Percentiles rank a stretch among this genome's conserved stretches.
phyloP scores from a whole-genome alignment of 192 early-diverging fungal genomes.

The Coemansia sp. region DNA sequence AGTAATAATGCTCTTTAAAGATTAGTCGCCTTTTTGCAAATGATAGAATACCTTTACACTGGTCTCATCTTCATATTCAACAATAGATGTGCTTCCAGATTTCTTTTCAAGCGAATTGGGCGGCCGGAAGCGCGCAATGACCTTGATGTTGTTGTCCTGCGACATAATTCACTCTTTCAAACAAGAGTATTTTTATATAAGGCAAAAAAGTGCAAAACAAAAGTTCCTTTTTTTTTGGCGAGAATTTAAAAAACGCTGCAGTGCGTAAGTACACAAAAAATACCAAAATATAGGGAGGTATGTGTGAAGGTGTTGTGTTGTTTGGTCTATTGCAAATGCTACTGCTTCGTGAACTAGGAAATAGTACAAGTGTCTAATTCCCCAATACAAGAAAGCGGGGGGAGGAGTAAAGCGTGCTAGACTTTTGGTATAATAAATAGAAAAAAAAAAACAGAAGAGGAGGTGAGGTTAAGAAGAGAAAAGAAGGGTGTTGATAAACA shows the following conservation, averaged over 20 bases:
- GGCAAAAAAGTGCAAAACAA: not conserved
- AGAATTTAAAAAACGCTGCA: not conserved
- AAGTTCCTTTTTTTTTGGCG: not conserved
- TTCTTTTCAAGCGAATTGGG: slow-evolving; percentile 88
- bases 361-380: not conserved
- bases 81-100: slow-evolving; percentile 86
- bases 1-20: not conserved
- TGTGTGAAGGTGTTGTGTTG: not conserved
- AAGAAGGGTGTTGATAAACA: not conserved
- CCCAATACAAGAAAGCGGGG: not conserved
- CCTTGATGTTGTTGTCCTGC: slow-evolving; percentile 85
- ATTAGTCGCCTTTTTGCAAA: not conserved
- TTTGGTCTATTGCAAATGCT: not conserved
- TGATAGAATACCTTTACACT: slow-evolving; percentile 39
- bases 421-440: not conserved
- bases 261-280: not conserved
- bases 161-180: slow-evolving; percentile 48
- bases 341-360: not conserved
- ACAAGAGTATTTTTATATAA: not conserved
- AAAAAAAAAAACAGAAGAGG: not conserved
- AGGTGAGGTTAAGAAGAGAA: not conserved
- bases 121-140: slow-evolving; percentile 96
- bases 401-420: not conserved
- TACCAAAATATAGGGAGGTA: not conserved
- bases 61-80: slow-evolving; percentile 72